These are phyloP conservation scores for Phellopilus nigrolimitatus DNA, from an alignment of 1,284 basidiomycete genomes.

Conservation along the genomic window DNA sequence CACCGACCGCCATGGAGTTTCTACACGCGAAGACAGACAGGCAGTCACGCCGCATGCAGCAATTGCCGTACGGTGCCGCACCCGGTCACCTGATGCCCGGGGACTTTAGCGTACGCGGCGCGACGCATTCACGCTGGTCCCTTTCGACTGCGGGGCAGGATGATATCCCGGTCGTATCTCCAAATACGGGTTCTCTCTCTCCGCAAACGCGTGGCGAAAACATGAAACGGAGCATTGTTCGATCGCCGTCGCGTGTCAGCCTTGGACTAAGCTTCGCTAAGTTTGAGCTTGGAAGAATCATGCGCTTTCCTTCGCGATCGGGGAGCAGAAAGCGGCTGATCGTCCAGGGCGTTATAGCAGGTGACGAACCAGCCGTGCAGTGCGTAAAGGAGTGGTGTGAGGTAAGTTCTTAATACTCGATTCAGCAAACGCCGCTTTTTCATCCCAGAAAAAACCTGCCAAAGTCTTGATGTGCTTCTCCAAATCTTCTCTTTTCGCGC, in stretches of 20 bases:
- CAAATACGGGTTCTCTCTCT: not conserved
- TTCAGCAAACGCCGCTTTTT: not conserved
- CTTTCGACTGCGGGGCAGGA: slow-evolving; percentile 11
- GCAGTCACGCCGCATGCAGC: not conserved
- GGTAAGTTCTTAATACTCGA: slow-evolving; percentile 2
- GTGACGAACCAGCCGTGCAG: not conserved
- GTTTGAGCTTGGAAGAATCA: slow-evolving; percentile 3
- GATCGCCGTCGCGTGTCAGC: slow-evolving; percentile 2
- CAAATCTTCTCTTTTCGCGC: not conserved
- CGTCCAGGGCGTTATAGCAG: not conserved
- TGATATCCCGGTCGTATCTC: not conserved
- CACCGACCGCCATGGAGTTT: slow-evolving; percentile 11
- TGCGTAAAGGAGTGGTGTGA: slow-evolving; percentile 13
- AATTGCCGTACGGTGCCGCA: not conserved
- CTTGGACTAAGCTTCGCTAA: slow-evolving; percentile 7
- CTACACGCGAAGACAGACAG: slow-evolving; percentile 1
- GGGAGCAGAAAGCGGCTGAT: slow-evolving; percentile 4
- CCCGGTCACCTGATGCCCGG: not conserved
- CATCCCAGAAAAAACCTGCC: not conserved
- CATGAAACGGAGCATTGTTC: not conserved
- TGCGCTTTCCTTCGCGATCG: slow-evolving; percentile 4
- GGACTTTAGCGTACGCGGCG: not conserved
- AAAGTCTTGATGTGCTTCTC: not conserved
- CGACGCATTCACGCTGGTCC: slow-evolving; percentile 13
- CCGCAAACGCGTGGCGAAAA: not conserved